Evolutionary conservation across 257 asterid genomes (phyloP), one percentile per base, ranked within the genome.

Genomic region (Solanum tarapatanum): DNA sequence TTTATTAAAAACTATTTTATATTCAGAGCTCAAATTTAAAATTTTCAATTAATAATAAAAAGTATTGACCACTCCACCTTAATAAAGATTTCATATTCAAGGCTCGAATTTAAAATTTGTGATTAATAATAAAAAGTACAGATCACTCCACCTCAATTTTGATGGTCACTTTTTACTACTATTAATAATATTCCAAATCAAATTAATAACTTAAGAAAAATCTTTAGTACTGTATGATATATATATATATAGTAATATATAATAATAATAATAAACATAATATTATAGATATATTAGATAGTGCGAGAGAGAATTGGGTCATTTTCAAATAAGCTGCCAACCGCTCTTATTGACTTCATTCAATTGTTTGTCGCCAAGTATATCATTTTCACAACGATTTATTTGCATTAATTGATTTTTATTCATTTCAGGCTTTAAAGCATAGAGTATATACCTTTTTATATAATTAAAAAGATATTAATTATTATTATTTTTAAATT

Each of bases 281-380:
- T 68, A 68, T 68, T 26, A 58, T 58, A 58, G 11, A 21, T 60
- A 60, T 41, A 60, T 60, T 41, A n/a, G 77, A 86, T 76, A 87
- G 87, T 87, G 74, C 14, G 2, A 24, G 62, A 17, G 43, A 30
- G 45, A 51, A 83, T 33, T 14, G 72, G 30, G 77, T 35, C 75
- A 17, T 51, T 83, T 87, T 84, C 87, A 45, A 36, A 10, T 87
- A 83, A 83, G 77, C 51, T 87, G 84, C 73, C 87, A 82, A 87
- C 43, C 32, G 84, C 32, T 72, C 30, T 19, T 82, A 11, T 51
- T 87, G 89, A 87, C 83, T 83, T 30, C 35, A 86, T n/a, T 66
- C 37, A 24, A 41, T 41, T 13, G 36, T 24, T 77, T 77, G 84
- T 77, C 83, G 58, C 33, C 58, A 75, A 37, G 16, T 37, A 75